Base-by-base conservation (phyloP, 176 grass and related monocot genomes). In the Aegilops speltoides region DNA sequence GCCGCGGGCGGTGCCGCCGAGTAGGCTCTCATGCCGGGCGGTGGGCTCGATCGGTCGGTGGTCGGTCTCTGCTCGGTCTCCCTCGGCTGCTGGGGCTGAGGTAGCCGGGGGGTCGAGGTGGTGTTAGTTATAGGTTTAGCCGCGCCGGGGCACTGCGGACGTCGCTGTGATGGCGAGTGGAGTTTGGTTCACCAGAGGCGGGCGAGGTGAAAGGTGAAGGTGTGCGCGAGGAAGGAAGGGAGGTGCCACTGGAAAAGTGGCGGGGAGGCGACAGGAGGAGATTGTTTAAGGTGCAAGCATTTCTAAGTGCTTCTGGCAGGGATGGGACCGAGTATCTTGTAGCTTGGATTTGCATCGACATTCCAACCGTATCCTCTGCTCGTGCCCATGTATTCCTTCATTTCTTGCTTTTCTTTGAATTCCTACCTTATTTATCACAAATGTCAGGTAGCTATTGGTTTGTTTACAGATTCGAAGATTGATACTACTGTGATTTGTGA, bases 21-120 rank as follows among this genome's bases (percentile, higher is more conserved):
- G 87, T 83, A 89, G 41, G 86, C 87, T 92, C 87, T 93, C 87
- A 93, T 93, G 66, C 32, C 80, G 63, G 62, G 32, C 0, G 10
- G 60, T 32, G 3, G 10, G 8, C 12, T 76, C 43, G 73, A 76
- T 68, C 0, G 65, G 65, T 19, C 41, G 10, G 40, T 12, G 72
- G 37, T 73, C 6, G 20, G 25, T 71, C 19, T 59, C 2, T 8
- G 54, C 54, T 8, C 2, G 50, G 16, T 54, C 63, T 32, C 23
- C 63, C 54, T 81, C 38, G 72, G 7, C 23, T 75, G 41, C 25
- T 50, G 73, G 73, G 65, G 62, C 36, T 62, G 83, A 63, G 23
- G 66, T 38, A 22, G 66, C 16, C 61, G 16, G 64, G 64, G 11
- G 88, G 72, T 28, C 17, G 79, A 68, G 65, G 84, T 31, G 80